Percentiles rank a stretch among this genome's conserved stretches.
Evolutionary conservation across 2,329 filamentous ascomycete genomes (phyloP).

Genomic region (Aureobasidium mangrovei): DNA sequence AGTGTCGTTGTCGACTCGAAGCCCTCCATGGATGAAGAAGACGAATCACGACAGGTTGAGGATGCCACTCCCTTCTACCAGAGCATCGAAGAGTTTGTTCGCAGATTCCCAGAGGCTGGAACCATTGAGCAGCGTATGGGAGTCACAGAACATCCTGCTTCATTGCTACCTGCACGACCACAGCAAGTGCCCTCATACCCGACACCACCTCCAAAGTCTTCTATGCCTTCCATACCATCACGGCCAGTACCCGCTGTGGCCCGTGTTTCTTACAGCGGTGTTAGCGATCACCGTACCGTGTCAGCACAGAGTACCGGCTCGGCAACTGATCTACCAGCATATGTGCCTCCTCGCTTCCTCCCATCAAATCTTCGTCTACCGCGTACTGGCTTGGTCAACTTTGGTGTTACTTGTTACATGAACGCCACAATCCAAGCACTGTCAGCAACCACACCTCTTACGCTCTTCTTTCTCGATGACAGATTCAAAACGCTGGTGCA

Average conservation of each 20-base stretch:
- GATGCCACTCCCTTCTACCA: constrained; percentile 48
- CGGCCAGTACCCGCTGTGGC: constrained; percentile 51
- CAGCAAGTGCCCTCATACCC: constrained; percentile 23
- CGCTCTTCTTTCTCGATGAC: constrained; percentile 56
- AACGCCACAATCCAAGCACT: constrained; percentile 83
- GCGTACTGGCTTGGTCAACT: constrained; percentile 70
- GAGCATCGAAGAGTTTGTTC: constrained; percentile 74
- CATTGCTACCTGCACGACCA: constrained; percentile 20
- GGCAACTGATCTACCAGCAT: constrained; percentile 32
- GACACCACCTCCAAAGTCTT: constrained; percentile 26
- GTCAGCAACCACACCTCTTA: constrained; percentile 58
- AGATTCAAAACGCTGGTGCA: constrained; percentile 53
- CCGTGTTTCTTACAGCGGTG: constrained; percentile 67
- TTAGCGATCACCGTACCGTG: constrained; percentile 48
- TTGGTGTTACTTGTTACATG: constrained; percentile 80
- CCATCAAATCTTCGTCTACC: constrained; percentile 42
- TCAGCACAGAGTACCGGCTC: constrained; percentile 25
- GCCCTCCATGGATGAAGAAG: constrained; percentile 25
- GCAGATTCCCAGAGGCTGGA: constrained; percentile 66
- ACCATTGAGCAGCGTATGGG: constrained; percentile 45
- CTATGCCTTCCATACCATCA: constrained; percentile 46
- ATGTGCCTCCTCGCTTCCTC: constrained; percentile 37
- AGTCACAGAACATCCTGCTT: constrained; percentile 25
- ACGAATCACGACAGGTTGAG: constrained; percentile 25
- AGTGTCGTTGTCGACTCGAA: constrained; percentile 39